Base-by-base conservation (phyloP, 495 filamentous ascomycete genomes). In the Acidomyces sp. region DNA sequence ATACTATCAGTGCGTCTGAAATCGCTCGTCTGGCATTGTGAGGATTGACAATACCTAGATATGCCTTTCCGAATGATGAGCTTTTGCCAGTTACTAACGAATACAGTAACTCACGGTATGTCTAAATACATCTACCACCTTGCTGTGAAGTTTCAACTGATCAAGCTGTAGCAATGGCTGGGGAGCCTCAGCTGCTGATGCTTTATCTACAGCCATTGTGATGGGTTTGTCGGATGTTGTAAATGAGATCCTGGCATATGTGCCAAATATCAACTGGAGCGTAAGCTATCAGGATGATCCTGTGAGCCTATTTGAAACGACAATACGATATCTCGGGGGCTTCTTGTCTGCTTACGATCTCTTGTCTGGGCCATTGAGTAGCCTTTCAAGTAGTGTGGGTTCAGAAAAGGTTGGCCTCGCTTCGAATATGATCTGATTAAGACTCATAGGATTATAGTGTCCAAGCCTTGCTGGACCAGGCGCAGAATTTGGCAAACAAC, bases 181-280 rank as follows among this genome's bases (percentile, higher is more conserved):
- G 85, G 85, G 85, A 9, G 85, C 85, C 29, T 80, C 72, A 28
- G 82, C 84, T 4, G 70, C 90, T 11, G 85, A 93, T 61, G 84
- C 83, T 10, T 62, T 93, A 22, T 80, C 72, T 41, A 93, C 85
- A 0, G 85, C 84, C 0, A 59, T 85, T 27, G 61, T 93, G 7
- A 92, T 92, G 83, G 65, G 65, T 29, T 69, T 83, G 17, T 60
- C 64, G 13, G 67, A 78, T 26, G 72, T 80, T 24, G 74, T 90
- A 24, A 62, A 71, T 15, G 62, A 73, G 22, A 85, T 90, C 32
- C 52, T 92, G 3, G 64, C 80, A 16, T 78, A 74, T 55, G 70
- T 93, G 30, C 62, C 69, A 0, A 66, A 56, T 0, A 73, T 92
- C 47, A 64, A 93, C 59, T 93, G 82, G 46, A 68, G 68, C 36